Conservation (phyloP, 2,329 filamentous ascomycete species). For the Calonectria multiphialidica region DNA sequence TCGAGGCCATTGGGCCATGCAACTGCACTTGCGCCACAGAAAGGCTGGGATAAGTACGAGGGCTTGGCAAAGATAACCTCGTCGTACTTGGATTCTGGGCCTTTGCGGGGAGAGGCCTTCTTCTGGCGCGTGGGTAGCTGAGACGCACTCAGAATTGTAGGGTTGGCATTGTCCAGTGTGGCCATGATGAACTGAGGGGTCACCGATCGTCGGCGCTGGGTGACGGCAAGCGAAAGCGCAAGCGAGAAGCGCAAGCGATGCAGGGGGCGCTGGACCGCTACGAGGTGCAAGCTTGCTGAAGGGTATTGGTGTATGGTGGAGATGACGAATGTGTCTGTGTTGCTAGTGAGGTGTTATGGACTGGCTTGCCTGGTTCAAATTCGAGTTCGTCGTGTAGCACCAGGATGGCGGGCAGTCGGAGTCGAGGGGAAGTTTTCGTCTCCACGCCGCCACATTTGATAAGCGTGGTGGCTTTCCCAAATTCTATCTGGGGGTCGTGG, state of each 20-base stretch:
- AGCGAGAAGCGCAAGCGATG: conserved; percentile 2
- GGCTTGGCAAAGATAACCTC: conserved; percentile 60
- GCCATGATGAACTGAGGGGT: conserved; percentile 38
- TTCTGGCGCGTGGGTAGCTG: conserved; percentile 85
- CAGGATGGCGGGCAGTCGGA: conserved; percentile 28
- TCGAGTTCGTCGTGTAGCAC: conserved; percentile 27
- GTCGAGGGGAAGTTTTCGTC: conserved; percentile 37
- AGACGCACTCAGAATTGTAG: conserved; percentile 88
- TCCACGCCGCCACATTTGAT: conserved; percentile 40
- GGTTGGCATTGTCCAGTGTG: conserved; percentile 83
- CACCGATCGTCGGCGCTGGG: conserved; percentile 28
- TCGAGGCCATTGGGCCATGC: conserved; percentile 50
- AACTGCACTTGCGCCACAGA: conserved; percentile 51
- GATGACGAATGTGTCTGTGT: conserved; percentile 27
- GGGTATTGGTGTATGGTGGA: conserved; percentile 30
- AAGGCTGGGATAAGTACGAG: conserved; percentile 56
- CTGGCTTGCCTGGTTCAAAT: conserved; percentile 14
- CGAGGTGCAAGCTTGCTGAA: conserved; percentile 16
- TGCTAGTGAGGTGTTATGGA: conserved; percentile 30
- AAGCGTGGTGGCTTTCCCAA: conserved; percentile 20
- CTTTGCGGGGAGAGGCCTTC: conserved; percentile 59
- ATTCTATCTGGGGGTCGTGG: conserved; percentile 16
- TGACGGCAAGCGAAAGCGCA: conserved; percentile 2
- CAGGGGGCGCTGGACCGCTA: conserved; percentile 16
- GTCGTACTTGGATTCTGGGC: conserved; percentile 61